A percentile compares a stretch with the other conserved stretches of the same genome.
Evolutionary conservation across 768 basidiomycete species (phyloP).

Genomic region (Melanogaster broomeanus): DNA sequence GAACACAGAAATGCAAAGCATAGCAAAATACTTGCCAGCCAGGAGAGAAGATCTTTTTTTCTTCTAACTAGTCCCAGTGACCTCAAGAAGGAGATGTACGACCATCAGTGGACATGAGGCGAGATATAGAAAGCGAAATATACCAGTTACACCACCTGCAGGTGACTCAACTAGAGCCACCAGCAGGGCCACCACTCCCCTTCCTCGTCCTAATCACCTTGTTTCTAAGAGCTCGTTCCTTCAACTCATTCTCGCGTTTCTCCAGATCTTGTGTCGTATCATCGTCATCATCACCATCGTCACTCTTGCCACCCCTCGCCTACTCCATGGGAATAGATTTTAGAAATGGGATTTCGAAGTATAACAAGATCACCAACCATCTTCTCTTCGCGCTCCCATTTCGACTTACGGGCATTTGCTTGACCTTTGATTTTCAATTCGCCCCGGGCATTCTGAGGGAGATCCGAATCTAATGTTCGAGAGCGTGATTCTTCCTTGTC

Average conservation of each 20-base stretch:
- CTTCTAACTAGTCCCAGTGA: slow-evolving; percentile 22
- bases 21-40: slow-evolving; percentile 20
- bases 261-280: slow-evolving; percentile 50
- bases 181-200: slow-evolving; percentile 30
- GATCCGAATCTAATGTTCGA: slow-evolving; percentile 29
- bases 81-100: slow-evolving; percentile 19
- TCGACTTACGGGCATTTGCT: slow-evolving; percentile 53
- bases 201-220: slow-evolving; percentile 79
- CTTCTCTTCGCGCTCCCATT: slow-evolving; percentile 49
- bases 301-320: slow-evolving; percentile 10
- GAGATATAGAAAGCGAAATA: slow-evolving; percentile 15
- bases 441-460: slow-evolving; percentile 35
- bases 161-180: slow-evolving; percentile 21
- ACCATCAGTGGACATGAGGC: slow-evolving; percentile 22
- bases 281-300: slow-evolving; percentile 2
- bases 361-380: slow-evolving; percentile 16
- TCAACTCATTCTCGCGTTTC: slow-evolving; percentile 75
- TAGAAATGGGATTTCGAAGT: slow-evolving; percentile 1
- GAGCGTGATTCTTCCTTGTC: slow-evolving; percentile 22
- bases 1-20: slow-evolving; percentile 12
- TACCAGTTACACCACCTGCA: slow-evolving; percentile 16
- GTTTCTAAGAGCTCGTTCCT: slow-evolving; percentile 79
- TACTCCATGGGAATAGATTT: slow-evolving; percentile 20
- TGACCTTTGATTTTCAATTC: slow-evolving; percentile 82
- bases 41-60: slow-evolving; percentile 17